A percentile compares a stretch with the other conserved stretches of the same genome.
Conservation (phyloP, 2,329 filamentous ascomycete species). For the Cladosporium phlei region DNA sequence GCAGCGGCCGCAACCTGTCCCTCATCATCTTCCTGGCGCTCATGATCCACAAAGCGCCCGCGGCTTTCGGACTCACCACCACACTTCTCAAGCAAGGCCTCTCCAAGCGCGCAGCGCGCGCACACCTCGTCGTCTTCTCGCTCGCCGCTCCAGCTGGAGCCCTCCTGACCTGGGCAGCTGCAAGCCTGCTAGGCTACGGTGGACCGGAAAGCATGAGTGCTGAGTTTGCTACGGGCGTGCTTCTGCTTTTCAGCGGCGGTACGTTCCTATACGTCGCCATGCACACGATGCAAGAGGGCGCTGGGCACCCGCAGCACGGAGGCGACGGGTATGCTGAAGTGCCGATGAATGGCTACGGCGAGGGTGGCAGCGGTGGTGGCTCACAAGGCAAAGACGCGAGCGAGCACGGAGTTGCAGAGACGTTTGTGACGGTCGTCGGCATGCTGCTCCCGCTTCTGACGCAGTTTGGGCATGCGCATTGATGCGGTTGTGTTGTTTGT, state of each 20-base stretch:
- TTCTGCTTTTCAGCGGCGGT: slow-evolving; percentile 90
- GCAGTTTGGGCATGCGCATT: slow-evolving; percentile 71
- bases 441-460: slow-evolving; percentile 76
- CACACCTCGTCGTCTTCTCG: slow-evolving; percentile 86
- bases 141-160: slow-evolving; percentile 85
- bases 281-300: slow-evolving; percentile 86
- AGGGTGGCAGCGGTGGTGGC: neutral
- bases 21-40: slow-evolving; percentile 94
- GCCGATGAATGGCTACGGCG: slow-evolving; percentile 23
- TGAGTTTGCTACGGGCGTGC: slow-evolving; percentile 85
- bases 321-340: slow-evolving; percentile 24
- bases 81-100: slow-evolving; percentile 86
- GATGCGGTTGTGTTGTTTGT: neutral
- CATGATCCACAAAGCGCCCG: slow-evolving; percentile 92
- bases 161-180: slow-evolving; percentile 73
- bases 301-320: slow-evolving; percentile 43
- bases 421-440: slow-evolving; percentile 64
- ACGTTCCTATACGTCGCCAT: slow-evolving; percentile 98
- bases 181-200: slow-evolving; percentile 65
- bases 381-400: neutral
- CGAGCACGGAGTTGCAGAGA: slow-evolving; percentile 40
- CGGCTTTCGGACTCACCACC: slow-evolving; percentile 89
- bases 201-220: slow-evolving; percentile 55
- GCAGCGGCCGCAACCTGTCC: slow-evolving; percentile 69
- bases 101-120: slow-evolving; percentile 76